These are phyloP conservation scores for Elongisporangium senticosum DNA, from an alignment of 352 stramenopile genomes.

Conservation along the genomic window DNA sequence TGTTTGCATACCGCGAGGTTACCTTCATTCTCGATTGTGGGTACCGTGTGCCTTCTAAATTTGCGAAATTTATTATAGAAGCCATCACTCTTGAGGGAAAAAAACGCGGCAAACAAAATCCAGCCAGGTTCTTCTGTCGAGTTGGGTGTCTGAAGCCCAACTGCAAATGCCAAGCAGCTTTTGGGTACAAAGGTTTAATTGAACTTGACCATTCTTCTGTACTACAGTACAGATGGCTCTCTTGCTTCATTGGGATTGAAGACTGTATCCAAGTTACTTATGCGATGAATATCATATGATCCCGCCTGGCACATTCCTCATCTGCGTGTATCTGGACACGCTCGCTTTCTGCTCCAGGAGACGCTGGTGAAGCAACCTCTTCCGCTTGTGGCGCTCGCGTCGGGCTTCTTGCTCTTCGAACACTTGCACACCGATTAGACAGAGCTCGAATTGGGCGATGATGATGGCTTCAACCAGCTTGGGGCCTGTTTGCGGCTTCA, in stretches of 20 bases:
- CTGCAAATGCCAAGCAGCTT: background rate
- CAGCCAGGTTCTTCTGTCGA: background rate
- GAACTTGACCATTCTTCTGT: background rate
- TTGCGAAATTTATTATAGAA: constrained; percentile 1
- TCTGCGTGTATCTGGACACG: background rate
- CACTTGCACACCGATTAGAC: constrained; percentile 64
- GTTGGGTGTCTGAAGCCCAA: background rate
- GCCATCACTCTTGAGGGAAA: background rate
- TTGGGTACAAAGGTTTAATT: background rate
- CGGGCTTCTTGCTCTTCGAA: constrained; percentile 59
- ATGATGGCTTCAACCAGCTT: constrained; percentile 60
- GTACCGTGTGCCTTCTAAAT: constrained; percentile 1
- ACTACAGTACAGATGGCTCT: background rate
- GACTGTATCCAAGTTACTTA: background rate
- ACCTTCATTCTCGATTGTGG: constrained; percentile 15
- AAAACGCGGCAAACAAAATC: background rate
- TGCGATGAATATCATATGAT: background rate
- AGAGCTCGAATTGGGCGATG: constrained; percentile 56
- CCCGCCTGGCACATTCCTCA: background rate
- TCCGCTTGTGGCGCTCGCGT: constrained; percentile 48
- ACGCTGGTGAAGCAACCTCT: constrained; percentile 44
- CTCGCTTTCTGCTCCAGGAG: background rate
- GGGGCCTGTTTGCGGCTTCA: constrained; percentile 50
- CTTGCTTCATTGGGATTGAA: background rate
- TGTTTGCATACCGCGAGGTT: constrained; percentile 10